These are phyloP conservation scores for Physaria fendleri DNA, from an alignment of 345 rosid genomes.

Conservation along the genomic window DNA sequence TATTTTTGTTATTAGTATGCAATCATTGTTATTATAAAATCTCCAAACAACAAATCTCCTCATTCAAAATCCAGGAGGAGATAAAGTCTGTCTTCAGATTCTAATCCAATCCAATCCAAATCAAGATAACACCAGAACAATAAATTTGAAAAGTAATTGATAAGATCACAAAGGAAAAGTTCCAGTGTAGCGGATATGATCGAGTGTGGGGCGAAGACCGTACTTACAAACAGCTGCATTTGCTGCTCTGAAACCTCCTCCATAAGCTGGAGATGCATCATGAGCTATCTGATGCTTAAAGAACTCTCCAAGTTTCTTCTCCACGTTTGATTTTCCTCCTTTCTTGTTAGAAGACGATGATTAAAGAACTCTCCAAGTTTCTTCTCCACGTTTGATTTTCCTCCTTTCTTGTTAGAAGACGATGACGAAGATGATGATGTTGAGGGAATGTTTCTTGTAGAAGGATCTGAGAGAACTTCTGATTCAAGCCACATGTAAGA, in stretches of 20 bases:
- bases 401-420: slow-evolving; percentile 66
- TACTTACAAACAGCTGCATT: slow-evolving; percentile 73
- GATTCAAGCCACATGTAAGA: slow-evolving; percentile 97
- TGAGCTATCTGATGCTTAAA: slow-evolving; percentile 80
- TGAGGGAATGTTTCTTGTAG: slow-evolving; percentile 40
- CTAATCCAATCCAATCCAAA: slow-evolving; percentile 16
- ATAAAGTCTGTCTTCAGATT: slow-evolving; percentile 11
- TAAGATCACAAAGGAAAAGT: slow-evolving; percentile 53
- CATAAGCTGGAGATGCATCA: slow-evolving; percentile 84
- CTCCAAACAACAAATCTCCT: slow-evolving; percentile 18
- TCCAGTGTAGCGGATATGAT: slow-evolving; percentile 61
- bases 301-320: slow-evolving; percentile 79
- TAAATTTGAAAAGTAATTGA: neutral
- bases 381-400: slow-evolving; percentile 55
- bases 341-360: slow-evolving; percentile 53
- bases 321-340: slow-evolving; percentile 60
- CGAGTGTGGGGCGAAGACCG: slow-evolving; percentile 65
- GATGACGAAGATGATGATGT: slow-evolving; percentile 56
- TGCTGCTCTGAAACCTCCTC: slow-evolving; percentile 86
- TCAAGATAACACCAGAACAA: slow-evolving; percentile 1
- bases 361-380: slow-evolving; percentile 81
- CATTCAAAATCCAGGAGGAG: slow-evolving; percentile 13
- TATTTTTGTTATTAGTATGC: slow-evolving; percentile 1
- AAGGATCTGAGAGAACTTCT: slow-evolving; percentile 63
- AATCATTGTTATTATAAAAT: slow-evolving; percentile 1